phyloP scores from a whole-genome alignment of 1,284 basidiomycete genomes.

The Tylopilus sp. region DNA sequence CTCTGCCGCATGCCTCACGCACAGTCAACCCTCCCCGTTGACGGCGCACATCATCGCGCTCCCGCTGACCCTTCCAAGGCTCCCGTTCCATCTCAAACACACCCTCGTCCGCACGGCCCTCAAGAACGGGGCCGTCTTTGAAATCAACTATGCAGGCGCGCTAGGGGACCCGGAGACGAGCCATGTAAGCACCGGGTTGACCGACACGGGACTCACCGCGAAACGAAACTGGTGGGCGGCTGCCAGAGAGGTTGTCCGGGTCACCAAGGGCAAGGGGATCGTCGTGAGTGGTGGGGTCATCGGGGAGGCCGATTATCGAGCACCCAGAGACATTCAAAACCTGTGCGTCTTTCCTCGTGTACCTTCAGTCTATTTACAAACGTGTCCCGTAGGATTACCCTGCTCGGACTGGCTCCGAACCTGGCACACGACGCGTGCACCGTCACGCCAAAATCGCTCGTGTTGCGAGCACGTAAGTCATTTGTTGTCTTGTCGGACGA shows the following conservation, averaged over 20 bases:
- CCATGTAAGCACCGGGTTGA: constrained; percentile 57
- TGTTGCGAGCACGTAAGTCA: constrained; percentile 78
- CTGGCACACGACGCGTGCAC: too few species aligned
- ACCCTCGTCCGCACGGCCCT: constrained; percentile 85
- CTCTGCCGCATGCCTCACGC: too few species aligned
- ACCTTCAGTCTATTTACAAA: background rate
- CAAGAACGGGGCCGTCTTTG: constrained; percentile 87
- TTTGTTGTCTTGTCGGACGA: background rate
- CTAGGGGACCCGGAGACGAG: constrained; percentile 65
- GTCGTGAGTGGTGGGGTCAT: constrained; percentile 74
- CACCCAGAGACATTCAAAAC: constrained; percentile 75
- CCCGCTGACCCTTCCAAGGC: constrained; percentile 81
- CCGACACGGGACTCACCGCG: constrained; percentile 61
- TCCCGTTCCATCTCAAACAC: constrained; percentile 86
- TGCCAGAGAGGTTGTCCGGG: constrained; percentile 41
- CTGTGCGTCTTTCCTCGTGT: constrained; percentile 58
- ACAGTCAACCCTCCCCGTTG: constrained; percentile 65
- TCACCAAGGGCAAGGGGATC: constrained; percentile 39
- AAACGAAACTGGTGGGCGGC: constrained; percentile 88
- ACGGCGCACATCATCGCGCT: constrained; percentile 87
- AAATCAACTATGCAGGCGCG: constrained; percentile 68
- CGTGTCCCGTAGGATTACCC: background rate
- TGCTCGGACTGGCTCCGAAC: too few species aligned
- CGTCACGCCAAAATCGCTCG: constrained; percentile 12
- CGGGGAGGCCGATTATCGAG: constrained; percentile 69